These are phyloP conservation scores for Hypoxylon trugodes DNA, from an alignment of 495 filamentous ascomycete species.

Conservation along the genomic window DNA sequence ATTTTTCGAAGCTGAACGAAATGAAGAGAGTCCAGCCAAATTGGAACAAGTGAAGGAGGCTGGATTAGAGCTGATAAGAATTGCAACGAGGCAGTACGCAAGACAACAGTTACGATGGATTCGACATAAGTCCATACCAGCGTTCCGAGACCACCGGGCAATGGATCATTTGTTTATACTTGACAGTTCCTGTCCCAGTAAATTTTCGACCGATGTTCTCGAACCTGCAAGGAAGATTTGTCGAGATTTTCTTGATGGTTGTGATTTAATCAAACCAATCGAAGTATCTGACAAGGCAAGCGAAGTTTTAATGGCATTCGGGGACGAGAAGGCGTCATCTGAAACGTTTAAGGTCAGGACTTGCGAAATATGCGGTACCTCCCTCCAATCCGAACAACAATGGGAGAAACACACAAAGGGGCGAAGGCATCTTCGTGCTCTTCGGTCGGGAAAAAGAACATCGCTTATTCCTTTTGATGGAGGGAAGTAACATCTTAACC, in stretches of 20 bases:
- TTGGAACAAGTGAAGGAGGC: constrained; percentile 49
- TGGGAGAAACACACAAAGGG: constrained; percentile 81
- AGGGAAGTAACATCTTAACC: too few species aligned
- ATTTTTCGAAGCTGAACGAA: constrained; percentile 65
- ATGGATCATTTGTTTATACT: constrained; percentile 72
- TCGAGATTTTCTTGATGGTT: constrained; percentile 62
- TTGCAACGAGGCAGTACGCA: constrained; percentile 87
- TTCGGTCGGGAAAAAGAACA: constrained; percentile 39
- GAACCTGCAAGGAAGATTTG: constrained; percentile 70
- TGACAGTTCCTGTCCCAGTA: constrained; percentile 70
- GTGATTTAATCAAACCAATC: constrained; percentile 66
- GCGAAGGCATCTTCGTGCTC: constrained; percentile 59
- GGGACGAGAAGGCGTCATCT: constrained; percentile 56
- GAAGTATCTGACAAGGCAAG: constrained; percentile 68
- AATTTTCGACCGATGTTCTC: constrained; percentile 68
- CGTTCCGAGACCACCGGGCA: constrained; percentile 62
- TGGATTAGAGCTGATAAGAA: constrained; percentile 66
- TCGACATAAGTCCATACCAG: constrained; percentile 75
- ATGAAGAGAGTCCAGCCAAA: constrained; percentile 43
- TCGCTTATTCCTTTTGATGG: constrained; percentile 39
- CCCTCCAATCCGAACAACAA: constrained; percentile 71
- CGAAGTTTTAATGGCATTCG: constrained; percentile 62
- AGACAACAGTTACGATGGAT: constrained; percentile 87
- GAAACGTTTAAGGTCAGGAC: constrained; percentile 60
- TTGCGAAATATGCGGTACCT: constrained; percentile 79